These are phyloP conservation scores for Tritrichomonas foetus DNA, from an alignment of 208 protist species.

Conservation along the genomic window DNA sequence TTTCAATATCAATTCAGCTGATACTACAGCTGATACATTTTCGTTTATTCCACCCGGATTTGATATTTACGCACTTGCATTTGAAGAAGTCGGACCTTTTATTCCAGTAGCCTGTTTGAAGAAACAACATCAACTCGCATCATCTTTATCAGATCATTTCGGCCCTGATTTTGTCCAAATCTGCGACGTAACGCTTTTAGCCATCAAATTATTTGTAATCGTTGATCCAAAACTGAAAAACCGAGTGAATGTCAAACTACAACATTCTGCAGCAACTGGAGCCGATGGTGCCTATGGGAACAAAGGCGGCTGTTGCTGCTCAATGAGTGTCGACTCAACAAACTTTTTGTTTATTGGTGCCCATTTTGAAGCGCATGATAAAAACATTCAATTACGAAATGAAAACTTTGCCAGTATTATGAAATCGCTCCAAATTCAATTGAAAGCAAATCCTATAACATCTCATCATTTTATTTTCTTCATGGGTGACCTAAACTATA, in stretches of 20 bases:
- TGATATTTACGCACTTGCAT: background rate
- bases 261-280: background rate
- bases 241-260: background rate
- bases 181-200: background rate
- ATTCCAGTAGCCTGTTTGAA: background rate
- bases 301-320: background rate
- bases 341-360: background rate
- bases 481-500: background rate
- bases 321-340: background rate
- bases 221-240: background rate
- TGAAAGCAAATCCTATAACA: background rate
- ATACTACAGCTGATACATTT: background rate
- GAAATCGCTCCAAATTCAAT: background rate
- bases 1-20: background rate
- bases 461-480: constrained; percentile 1
- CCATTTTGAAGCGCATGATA: constrained; percentile 8
- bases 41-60: background rate
- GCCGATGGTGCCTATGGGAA: background rate
- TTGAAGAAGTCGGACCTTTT: constrained; percentile 40
- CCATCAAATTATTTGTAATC: background rate
- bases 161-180: background rate
- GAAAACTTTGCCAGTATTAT: background rate
- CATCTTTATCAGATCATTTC: background rate
- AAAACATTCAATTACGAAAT: background rate
- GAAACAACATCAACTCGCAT: background rate